Evolutionary conservation across 177 flowering plant species (phyloP).

Genomic region (Vitis hybrid): DNA sequence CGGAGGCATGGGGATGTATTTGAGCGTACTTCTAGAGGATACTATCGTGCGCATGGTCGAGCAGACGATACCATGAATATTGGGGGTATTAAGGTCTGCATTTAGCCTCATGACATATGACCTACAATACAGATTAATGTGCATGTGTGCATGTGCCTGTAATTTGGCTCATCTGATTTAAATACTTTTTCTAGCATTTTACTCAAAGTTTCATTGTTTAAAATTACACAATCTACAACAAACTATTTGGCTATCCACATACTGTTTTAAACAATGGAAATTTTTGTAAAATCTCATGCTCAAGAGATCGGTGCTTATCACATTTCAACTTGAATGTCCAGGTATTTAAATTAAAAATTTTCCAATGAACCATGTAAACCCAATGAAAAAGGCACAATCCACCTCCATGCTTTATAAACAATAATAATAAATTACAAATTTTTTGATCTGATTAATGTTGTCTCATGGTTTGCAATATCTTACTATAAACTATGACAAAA

Average conservation of each 20-base stretch:
- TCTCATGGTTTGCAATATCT: too few relatives aligned
- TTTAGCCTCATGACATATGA: not conserved
- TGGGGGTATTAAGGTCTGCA: slow-evolving; percentile 93
- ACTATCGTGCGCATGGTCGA: slow-evolving; percentile 93
- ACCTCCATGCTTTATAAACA: too few relatives aligned
- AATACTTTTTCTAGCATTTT: not conserved
- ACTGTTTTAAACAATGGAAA: too few relatives aligned
- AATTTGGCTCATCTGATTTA: not conserved
- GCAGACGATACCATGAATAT: slow-evolving; percentile 99
- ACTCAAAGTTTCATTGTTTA: not conserved
- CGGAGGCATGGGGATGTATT: slow-evolving; percentile 96
- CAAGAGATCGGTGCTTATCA: too few relatives aligned
- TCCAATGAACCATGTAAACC: too few relatives aligned
- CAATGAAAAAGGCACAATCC: too few relatives aligned
- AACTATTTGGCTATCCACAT: not conserved
- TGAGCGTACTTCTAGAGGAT: slow-evolving; percentile 79
- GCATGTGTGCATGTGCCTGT: not conserved
- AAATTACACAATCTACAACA: not conserved
- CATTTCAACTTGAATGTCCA: too few relatives aligned
- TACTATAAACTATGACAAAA: too few relatives aligned
- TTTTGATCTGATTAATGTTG: too few relatives aligned
- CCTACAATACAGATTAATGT: not conserved
- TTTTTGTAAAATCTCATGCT: too few relatives aligned
- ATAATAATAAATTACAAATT: too few relatives aligned
- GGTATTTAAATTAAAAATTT: too few relatives aligned